Evolutionary conservation across 805 yeast genomes (phyloP).

Genomic region (Kurtzmaniella fragi): DNA sequence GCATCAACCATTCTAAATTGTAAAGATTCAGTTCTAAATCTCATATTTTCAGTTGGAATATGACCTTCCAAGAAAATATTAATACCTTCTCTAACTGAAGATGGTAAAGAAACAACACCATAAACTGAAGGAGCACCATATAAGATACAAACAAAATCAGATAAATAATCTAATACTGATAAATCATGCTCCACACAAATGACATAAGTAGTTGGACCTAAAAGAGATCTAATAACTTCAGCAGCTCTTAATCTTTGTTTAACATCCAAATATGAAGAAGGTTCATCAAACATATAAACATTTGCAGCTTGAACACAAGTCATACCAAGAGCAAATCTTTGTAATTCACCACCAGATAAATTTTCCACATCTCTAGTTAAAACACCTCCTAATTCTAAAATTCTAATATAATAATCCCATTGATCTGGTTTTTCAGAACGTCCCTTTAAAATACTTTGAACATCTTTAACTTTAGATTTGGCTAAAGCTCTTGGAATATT

Average conservation of each 20-base stretch:
- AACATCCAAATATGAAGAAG: slow-evolving; percentile 96
- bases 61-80: slow-evolving; percentile 98
- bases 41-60: slow-evolving; percentile 92
- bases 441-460: slow-evolving; percentile 74
- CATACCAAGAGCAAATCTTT: slow-evolving; percentile 97
- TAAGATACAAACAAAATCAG: slow-evolving; percentile 93
- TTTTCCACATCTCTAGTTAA: slow-evolving; percentile 83
- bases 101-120: slow-evolving; percentile 96
- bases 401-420: slow-evolving; percentile 59
- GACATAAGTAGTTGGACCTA: slow-evolving; percentile 73
- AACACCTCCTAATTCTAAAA: slow-evolving; percentile 72
- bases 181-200: slow-evolving; percentile 98
- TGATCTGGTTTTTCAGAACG: slow-evolving; percentile 68
- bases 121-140: slow-evolving; percentile 98
- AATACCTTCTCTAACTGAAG: slow-evolving; percentile 98
- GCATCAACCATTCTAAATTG: slow-evolving; percentile 93
- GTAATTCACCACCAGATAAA: slow-evolving; percentile 97
- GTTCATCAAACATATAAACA: slow-evolving; percentile 99
- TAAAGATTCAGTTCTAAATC: slow-evolving; percentile 93
- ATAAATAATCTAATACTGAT: slow-evolving; percentile 93
- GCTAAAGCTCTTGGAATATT: slow-evolving; percentile 91
- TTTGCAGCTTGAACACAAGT: slow-evolving; percentile 92
- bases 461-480: slow-evolving; percentile 82
- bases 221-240: slow-evolving; percentile 80
- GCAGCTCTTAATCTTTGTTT: slow-evolving; percentile 99